A percentile compares a stretch with the other conserved stretches of the same genome.
These are phyloP conservation scores for Microthlaspi erraticum DNA, from an alignment of 345 rosid genomes.

Conservation along the genomic window DNA sequence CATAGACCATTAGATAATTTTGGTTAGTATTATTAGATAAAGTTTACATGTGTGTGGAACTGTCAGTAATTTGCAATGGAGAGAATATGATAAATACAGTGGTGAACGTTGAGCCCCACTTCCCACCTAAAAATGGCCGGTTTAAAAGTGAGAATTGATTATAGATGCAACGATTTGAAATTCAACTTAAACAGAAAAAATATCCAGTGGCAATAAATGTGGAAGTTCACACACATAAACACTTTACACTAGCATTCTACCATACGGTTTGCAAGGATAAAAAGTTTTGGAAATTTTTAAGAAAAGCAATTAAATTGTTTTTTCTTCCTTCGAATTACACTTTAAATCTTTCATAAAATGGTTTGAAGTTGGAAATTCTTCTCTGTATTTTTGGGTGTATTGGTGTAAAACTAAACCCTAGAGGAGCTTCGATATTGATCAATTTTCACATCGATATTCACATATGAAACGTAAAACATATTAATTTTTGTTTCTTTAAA, in stretches of 20 bases:
- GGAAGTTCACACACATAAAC: conserved; percentile 3
- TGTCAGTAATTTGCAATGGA: conserved; percentile 34
- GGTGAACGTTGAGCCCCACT: conserved; percentile 44
- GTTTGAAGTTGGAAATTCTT: not conserved
- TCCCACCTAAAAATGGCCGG: conserved; percentile 49
- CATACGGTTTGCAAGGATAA: not conserved
- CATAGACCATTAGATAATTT: not conserved
- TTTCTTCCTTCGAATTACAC: not conserved
- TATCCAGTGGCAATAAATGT: conserved; percentile 35
- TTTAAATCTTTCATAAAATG: not conserved
- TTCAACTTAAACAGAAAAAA: conserved; percentile 14
- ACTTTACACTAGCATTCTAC: not conserved
- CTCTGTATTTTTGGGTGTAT: not conserved
- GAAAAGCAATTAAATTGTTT: not conserved
- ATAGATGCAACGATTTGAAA: conserved; percentile 36
- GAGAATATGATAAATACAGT: conserved; percentile 38
- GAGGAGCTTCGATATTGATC: not conserved
- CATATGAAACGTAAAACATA: conserved; percentile 27
- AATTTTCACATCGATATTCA: not conserved
- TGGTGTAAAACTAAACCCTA: not conserved
- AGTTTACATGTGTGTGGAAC: conserved; percentile 1
- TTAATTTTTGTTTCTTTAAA: not conserved
- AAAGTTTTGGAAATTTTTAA: not conserved
- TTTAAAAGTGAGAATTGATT: conserved; percentile 46
- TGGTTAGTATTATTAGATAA: not conserved